These are phyloP conservation scores for Lignosus rhinocerotis DNA, from an alignment of 1,284 basidiomycete genomes.

Conservation along the genomic window DNA sequence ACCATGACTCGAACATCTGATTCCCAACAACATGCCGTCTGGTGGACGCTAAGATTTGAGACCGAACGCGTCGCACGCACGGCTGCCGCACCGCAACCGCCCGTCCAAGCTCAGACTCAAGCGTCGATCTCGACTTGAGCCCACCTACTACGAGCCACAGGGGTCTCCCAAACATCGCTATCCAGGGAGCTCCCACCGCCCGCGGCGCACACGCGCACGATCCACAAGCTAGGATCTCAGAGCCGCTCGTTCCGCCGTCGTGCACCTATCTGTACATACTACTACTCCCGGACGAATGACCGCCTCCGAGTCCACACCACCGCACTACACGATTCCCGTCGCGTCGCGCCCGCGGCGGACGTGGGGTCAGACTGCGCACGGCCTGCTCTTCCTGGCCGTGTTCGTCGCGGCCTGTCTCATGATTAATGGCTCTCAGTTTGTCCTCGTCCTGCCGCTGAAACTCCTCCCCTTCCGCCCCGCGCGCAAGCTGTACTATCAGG, in stretches of 20 bases:
- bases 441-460: slow-evolving; percentile 65
- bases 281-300: neutral
- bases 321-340: slow-evolving; percentile 57
- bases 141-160: neutral
- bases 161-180: neutral
- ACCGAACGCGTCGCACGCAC: slow-evolving; percentile 1
- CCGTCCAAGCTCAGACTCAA: neutral
- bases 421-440: slow-evolving; percentile 70
- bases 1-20: too few relatives aligned
- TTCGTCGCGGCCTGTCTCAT: slow-evolving; percentile 72
- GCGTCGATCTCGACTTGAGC: neutral
- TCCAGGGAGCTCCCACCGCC: neutral
- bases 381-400: slow-evolving; percentile 54
- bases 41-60: neutral
- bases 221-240: neutral
- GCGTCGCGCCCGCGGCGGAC: slow-evolving; percentile 53
- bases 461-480: slow-evolving; percentile 54
- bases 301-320: slow-evolving; percentile 2
- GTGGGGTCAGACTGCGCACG: slow-evolving; percentile 54
- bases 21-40: too few relatives aligned
- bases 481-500: slow-evolving; percentile 58
- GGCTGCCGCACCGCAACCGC: slow-evolving; percentile 8
- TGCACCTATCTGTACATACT: neutral
- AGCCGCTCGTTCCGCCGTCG: neutral
- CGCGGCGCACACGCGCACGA: neutral